Base-by-base conservation (phyloP, 108 stramenopile species). In the Cyclotella cryptica region DNA sequence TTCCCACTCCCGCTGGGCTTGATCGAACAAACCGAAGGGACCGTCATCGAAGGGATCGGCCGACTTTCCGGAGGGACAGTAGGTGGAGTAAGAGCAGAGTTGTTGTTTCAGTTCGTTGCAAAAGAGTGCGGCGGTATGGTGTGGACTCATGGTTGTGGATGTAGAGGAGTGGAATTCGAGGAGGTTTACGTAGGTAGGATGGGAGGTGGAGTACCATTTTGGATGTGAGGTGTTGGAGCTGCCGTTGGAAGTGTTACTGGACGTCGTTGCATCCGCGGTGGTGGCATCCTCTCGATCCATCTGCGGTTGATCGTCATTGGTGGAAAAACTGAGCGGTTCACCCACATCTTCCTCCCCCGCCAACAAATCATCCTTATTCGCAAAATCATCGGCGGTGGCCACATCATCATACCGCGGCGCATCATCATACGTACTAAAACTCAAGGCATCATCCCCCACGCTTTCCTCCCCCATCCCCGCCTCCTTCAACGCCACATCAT, bases 141-240 rank as follows among this genome's bases (percentile, higher is more conserved):
- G 68, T 8, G 47, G 21, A 39, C 21, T 51, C 29, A 22, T 8
- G 51, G 11, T 54, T 10, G 68, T 30, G 29, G 49, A 52, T 17
- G 51, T 47, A 9, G 43, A 40, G 21, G 21, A 19, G 44, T 66
- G 39, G 22, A 27, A 35, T 13, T 40, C 30, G 30, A 69, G 68
- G 28, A 69, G 29, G 30, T 51, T 10, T 39, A 44, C 29, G 28
- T 69, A 69, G 29, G 47, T 21, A 2, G 27, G 30, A 21, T 69
- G 68, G n/a, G 68, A 69, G 51, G 68, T 69, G 27, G 68, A 51
- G 35, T 69, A 69, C 68, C 68, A 69, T 40, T 39, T 14, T 1
- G 68, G 68, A 54, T 18, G 1, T 2, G 47, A 8, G 49, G 30
- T 12, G 68, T 3, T 47, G 26, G 5, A 7, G 21, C 3, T 17